Evolutionary conservation across 2,329 filamentous ascomycete species (phyloP).

Genomic region (Hypoxylon rubiginosum): DNA sequence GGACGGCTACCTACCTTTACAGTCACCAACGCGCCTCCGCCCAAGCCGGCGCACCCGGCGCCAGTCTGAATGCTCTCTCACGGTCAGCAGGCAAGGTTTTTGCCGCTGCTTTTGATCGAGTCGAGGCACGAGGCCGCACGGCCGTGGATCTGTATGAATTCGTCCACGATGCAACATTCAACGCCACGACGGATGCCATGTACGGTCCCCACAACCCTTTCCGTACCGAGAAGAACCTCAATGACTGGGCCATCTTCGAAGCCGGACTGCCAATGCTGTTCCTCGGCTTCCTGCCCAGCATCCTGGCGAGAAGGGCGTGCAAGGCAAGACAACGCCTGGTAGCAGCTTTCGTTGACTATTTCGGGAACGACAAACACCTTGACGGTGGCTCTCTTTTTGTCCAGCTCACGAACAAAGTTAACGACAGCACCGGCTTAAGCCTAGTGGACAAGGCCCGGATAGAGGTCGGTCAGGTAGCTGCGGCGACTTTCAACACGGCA

Average conservation of each 20-base stretch:
- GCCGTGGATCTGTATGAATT: slow-evolving; percentile 28
- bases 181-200: slow-evolving; percentile 24
- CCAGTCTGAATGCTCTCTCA: slow-evolving; percentile 25
- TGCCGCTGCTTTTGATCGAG: slow-evolving; percentile 29
- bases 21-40: slow-evolving; percentile 24
- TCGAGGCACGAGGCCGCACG: slow-evolving; percentile 28
- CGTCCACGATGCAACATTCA: slow-evolving; percentile 16
- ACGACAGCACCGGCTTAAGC: slow-evolving; percentile 20
- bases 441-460: slow-evolving; percentile 23
- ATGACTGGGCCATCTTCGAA: slow-evolving; percentile 28
- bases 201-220: slow-evolving; percentile 38
- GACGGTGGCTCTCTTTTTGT: slow-evolving; percentile 32
- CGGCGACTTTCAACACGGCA: slow-evolving; percentile 27
- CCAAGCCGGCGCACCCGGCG: slow-evolving; percentile 27
- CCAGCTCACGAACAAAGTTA: slow-evolving; percentile 27
- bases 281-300: slow-evolving; percentile 22
- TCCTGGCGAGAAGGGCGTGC: slow-evolving; percentile 19
- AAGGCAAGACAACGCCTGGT: slow-evolving; percentile 31
- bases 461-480: slow-evolving; percentile 29
- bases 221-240: slow-evolving; percentile 13
- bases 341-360: slow-evolving; percentile 31
- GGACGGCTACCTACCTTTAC: slow-evolving; percentile 29
- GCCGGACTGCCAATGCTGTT: slow-evolving; percentile 22
- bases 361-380: slow-evolving; percentile 28
- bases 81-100: slow-evolving; percentile 27